Base-by-base conservation (phyloP, 1,139 yeast genomes). In the Petasospora rhodanensis region DNA sequence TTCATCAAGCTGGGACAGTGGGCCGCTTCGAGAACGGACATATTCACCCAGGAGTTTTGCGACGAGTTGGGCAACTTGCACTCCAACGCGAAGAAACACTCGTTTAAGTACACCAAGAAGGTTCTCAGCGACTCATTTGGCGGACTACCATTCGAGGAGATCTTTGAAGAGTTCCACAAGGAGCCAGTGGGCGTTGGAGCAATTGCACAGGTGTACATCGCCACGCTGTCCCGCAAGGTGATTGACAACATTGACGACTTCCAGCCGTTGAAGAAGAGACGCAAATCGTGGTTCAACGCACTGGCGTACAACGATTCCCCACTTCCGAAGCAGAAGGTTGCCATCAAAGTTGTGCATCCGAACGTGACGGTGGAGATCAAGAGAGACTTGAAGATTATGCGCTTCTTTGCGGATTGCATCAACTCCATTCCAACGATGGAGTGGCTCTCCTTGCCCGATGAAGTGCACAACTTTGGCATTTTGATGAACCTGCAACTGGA, bases 11-110 rank as follows among this genome's bases (percentile, higher is more conserved):
- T 91, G 43, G 98, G 97, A 4, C 98, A 93, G 64, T 91, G 99
- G 99, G 98, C 98, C 0, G 97, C 97, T 4, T 83, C 96, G n/a
- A 73, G 99, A 60, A 84, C 95, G 0, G 99, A 91, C 58, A 83
- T 91, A 25, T 89, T 91, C 59, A 82, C 96, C 3, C 66, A 64
- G 33, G 85, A 73, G 29, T 61, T 91, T 59, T 91, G 98, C 57
- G 73, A 73, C 16, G 91, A 84, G 52, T 62, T 91, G 50, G 75
- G 86, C 4, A 63, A 73, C 22, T 63, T 91, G 35, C 98, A 91
- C 56, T 84, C 96, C 11, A 77, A 85, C 54, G 89, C 91, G 11
- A 75, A 72, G 38, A 71, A 84, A 5, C 99, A 91, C 60, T 64
- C 83, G 1, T 56, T 85, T 24, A 47, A 54, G 2, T 69, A 70